Evolutionary conservation across 23 red algal species (phyloP).

Genomic region (Gracilaria gracilis): DNA sequence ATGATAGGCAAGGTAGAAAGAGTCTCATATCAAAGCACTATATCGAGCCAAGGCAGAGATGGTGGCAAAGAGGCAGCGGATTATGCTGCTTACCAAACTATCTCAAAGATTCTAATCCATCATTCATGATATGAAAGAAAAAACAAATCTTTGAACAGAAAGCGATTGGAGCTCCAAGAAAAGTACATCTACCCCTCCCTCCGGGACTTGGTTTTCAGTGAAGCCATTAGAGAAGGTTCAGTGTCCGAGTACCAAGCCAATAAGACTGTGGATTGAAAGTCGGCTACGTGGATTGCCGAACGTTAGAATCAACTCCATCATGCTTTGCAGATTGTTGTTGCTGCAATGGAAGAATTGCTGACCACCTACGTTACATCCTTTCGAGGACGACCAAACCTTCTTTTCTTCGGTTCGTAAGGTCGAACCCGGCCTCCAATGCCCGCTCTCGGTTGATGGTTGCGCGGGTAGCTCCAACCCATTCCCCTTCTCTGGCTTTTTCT

Average conservation of each 20-base stretch:
- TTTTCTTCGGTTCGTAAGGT: slow-evolving; percentile 20
- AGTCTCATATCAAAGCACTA: slow-evolving; percentile 50
- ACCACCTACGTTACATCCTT: slow-evolving; percentile 6
- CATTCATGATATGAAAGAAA: slow-evolving; percentile 54
- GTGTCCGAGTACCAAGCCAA: slow-evolving; percentile 30
- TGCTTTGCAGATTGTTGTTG: neutral
- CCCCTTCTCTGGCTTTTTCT: slow-evolving; percentile 18
- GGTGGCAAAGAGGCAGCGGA: slow-evolving; percentile 54
- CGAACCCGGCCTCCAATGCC: neutral
- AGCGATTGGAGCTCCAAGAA: slow-evolving; percentile 34
- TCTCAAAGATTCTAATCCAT: slow-evolving; percentile 43
- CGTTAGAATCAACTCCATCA: slow-evolving; percentile 32
- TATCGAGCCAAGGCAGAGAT: slow-evolving; percentile 67
- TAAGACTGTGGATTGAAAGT: slow-evolving; percentile 44
- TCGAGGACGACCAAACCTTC: slow-evolving; percentile 23
- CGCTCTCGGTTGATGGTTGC: neutral
- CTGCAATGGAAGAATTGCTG: no score
- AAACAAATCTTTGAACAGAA: slow-evolving; percentile 28
- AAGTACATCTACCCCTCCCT: slow-evolving; percentile 54
- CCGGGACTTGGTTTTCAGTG: slow-evolving; percentile 18
- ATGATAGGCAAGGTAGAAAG: slow-evolving; percentile 52
- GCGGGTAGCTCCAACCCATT: slow-evolving; percentile 21
- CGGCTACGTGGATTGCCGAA: neutral
- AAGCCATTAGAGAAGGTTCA: slow-evolving; percentile 38
- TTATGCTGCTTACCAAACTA: slow-evolving; percentile 2